These are phyloP conservation scores for Orbilia ellipsospora DNA, from an alignment of 2,329 filamentous ascomycete genomes.

Conservation along the genomic window DNA sequence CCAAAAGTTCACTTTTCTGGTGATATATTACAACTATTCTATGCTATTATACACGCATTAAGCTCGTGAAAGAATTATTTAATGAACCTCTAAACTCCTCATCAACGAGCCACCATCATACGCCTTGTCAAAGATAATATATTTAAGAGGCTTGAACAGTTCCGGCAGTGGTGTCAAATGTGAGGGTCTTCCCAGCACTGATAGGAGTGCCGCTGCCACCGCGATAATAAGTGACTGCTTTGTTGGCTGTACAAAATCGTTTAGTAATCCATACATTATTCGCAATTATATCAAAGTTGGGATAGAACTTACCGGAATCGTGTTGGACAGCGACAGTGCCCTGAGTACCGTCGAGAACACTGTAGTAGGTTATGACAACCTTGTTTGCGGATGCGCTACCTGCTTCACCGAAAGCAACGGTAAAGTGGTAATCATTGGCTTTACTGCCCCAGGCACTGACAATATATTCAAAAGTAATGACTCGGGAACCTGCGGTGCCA, in stretches of 20 bases:
- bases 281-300: background rate
- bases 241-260: background rate
- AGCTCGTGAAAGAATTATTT: constrained; percentile 6
- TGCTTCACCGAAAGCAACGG: constrained; percentile 11
- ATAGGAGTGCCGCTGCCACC: constrained; percentile 18
- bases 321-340: constrained; percentile 41
- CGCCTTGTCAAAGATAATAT: background rate
- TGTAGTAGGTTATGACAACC: constrained; percentile 26
- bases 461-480: constrained; percentile 34
- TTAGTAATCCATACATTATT: no score
- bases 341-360: constrained; percentile 18
- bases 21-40: constrained; percentile 45
- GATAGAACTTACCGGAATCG: constrained; percentile 34
- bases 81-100: background rate
- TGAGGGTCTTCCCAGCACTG: constrained; percentile 5
- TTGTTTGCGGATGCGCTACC: constrained; percentile 12
- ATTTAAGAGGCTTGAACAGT: constrained; percentile 5
- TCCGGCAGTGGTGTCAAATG: constrained; percentile 30
- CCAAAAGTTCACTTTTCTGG: background rate
- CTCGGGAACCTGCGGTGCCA: constrained; percentile 4
- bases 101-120: background rate
- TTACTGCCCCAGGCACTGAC: constrained; percentile 22
- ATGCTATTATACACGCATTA: constrained; percentile 34
- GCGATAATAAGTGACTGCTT: constrained; percentile 22
- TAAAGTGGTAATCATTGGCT: constrained; percentile 36